A percentile compares a stretch with the other conserved stretches of the same genome.
phyloP scores from a whole-genome alignment of 306 rosid species.

The Pyrus betulifolia region DNA sequence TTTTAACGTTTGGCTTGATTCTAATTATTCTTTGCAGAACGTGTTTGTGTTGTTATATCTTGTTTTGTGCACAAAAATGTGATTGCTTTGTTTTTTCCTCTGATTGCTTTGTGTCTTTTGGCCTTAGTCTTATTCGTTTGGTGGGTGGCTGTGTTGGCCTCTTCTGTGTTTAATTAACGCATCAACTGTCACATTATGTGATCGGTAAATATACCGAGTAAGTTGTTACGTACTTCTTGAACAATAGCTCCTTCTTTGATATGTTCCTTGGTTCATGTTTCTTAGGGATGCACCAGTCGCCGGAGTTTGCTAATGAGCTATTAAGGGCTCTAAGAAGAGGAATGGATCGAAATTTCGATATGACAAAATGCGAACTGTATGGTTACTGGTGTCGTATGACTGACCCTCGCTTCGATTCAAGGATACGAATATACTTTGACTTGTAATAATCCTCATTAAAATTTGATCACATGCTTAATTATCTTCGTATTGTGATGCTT shows the following conservation, averaged over 20 bases:
- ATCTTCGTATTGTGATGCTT: no score
- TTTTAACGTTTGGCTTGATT: background rate
- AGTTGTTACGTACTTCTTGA: no score
- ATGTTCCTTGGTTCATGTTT: background rate
- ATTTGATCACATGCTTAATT: background rate
- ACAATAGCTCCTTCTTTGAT: background rate
- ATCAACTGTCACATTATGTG: background rate
- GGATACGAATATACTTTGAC: slow-evolving; percentile 64
- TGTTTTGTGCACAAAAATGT: background rate
- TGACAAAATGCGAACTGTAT: slow-evolving; percentile 54
- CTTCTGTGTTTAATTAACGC: background rate
- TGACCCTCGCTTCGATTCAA: slow-evolving; percentile 43
- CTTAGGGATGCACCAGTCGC: slow-evolving; percentile 64
- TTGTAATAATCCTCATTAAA: slow-evolving; percentile 32
- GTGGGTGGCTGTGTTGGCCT: no score
- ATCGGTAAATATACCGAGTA: no score
- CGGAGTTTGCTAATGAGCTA: slow-evolving; percentile 59
- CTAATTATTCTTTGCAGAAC: background rate
- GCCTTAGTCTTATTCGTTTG: no score
- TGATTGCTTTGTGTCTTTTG: background rate
- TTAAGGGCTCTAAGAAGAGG: slow-evolving; percentile 55
- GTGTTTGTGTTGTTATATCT: background rate
- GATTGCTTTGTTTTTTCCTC: background rate
- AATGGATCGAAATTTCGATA: slow-evolving; percentile 39
- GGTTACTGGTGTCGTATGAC: slow-evolving; percentile 50